Evolutionary conservation across 495 filamentous ascomycete species (phyloP).

Genomic region (Penicillium psychrofluorescens): DNA sequence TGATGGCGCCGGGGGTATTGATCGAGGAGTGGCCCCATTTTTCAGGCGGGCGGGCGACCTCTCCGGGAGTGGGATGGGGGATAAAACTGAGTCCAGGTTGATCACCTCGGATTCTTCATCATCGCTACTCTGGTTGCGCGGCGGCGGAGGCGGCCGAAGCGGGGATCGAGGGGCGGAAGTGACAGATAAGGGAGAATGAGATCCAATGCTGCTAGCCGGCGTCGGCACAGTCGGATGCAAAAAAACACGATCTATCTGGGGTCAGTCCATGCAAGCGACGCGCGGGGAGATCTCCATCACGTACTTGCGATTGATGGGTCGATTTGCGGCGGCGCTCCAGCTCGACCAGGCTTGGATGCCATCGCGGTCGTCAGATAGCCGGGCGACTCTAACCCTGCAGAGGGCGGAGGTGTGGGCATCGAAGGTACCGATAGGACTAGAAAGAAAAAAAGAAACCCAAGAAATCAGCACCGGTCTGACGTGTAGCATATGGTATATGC

Average conservation of each 20-base stretch:
- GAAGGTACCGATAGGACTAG: slow-evolving; percentile 15
- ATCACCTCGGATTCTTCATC: slow-evolving; percentile 16
- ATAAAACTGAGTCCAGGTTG: slow-evolving; percentile 55
- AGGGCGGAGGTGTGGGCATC: slow-evolving; percentile 32
- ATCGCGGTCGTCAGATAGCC: slow-evolving; percentile 12
- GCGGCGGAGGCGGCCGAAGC: slow-evolving; percentile 24
- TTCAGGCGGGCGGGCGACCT: slow-evolving; percentile 23
- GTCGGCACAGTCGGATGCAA: slow-evolving; percentile 50
- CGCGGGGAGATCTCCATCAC: slow-evolving; percentile 9
- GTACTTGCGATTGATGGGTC: slow-evolving; percentile 50
- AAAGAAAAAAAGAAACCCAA: not conserved
- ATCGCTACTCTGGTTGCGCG: slow-evolving; percentile 41
- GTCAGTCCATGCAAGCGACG: slow-evolving; percentile 10
- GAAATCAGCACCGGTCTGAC: not conserved
- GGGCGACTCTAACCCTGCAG: slow-evolving; percentile 17
- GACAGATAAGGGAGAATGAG: slow-evolving; percentile 49
- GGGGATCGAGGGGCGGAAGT: slow-evolving; percentile 33
- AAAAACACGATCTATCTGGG: slow-evolving; percentile 53
- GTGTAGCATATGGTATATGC: slow-evolving; percentile 2
- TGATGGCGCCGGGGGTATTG: slow-evolving; percentile 15
- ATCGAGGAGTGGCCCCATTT: slow-evolving; percentile 1
- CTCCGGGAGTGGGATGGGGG: slow-evolving; percentile 46
- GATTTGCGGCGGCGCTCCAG: slow-evolving; percentile 42
- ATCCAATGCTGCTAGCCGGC: slow-evolving; percentile 50
- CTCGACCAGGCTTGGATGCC: slow-evolving; percentile 16